phyloP scores from a whole-genome alignment of 306 rosid genomes.

The Myrica gale region DNA sequence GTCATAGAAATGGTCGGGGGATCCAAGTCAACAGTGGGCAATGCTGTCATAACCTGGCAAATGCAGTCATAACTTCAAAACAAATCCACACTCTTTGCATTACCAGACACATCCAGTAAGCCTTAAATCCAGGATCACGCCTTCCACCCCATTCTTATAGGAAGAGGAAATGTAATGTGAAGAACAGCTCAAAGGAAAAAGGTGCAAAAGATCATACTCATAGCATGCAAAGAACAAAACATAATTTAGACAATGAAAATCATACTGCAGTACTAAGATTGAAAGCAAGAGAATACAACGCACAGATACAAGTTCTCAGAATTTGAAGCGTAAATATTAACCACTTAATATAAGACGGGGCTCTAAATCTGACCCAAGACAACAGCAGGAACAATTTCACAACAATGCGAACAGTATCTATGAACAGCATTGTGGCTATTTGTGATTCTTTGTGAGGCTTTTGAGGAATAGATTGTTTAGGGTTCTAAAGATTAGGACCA shows the following conservation, averaged over 20 bases:
- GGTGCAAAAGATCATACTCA: neutral
- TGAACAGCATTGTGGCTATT: too few relatives aligned
- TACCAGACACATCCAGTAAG: neutral
- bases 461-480: too few relatives aligned
- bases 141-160: neutral
- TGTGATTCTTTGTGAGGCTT: too few relatives aligned
- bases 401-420: too few relatives aligned
- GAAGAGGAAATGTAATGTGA: neutral
- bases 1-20: conserved; percentile 99
- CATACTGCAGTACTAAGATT: neutral
- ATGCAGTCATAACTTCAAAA: neutral
- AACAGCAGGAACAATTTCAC: too few relatives aligned
- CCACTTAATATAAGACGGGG: too few relatives aligned
- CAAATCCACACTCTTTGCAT: neutral
- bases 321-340: too few relatives aligned
- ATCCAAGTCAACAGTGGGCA: conserved; percentile 90
- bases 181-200: neutral
- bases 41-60: conserved; percentile 62
- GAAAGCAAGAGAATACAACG: neutral
- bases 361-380: too few relatives aligned
- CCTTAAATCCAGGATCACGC: neutral
- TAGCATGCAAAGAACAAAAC: neutral
- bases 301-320: too few relatives aligned
- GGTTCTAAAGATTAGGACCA: too few relatives aligned
- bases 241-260: neutral